Evolutionary conservation across 345 rosid species (phyloP), one percentile per base, ranked within the genome.

Genomic region (Salix caprea): DNA sequence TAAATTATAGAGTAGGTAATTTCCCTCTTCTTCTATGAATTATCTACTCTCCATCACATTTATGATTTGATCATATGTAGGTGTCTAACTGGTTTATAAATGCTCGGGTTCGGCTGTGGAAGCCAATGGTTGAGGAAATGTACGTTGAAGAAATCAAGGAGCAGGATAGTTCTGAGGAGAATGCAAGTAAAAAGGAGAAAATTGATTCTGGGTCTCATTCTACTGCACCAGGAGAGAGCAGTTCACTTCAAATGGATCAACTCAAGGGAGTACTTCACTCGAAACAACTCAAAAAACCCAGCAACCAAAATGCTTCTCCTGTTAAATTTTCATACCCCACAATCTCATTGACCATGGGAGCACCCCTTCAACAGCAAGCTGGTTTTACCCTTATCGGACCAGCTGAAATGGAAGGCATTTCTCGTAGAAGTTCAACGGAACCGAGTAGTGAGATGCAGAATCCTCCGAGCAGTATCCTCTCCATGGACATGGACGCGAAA

Each of bases 51-150:
- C 26, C 23, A n/a, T 23, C 23, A 0, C 62, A 8, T 56, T 21
- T 9, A 8, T n/a, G 62, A 56, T 21, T n/a, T 56, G 62, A n/a
- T 64, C 73, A 64, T 74, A 28, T 80, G 70, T 66, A 89, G 92
- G 92, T 89, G 16, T 89, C 92, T 5, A 89, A 89, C 60, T 89
- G 96, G 97, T 92, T 91, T 78, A 92, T 92, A 58, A 91, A 91
- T 79, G 93, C 97, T 37, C 89, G 95, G 76, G 95, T 90, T 76
- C 90, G 97, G 26, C 85, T 92, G 7, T 92, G 95, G 97, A 92
- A 92, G 83, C 97, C 97, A 66, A 89, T 92, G 97, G 93, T 92
- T 3, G 97, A 92, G 81, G 92, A 92, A 70, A 85, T 92, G 91
- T 92, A 92, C 82, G 0, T 58, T 72, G 97, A 91, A 72, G 97